phyloP scores from a whole-genome alignment of 148 eudicot genomes.

The Mesembryanthemum crystallinum region DNA sequence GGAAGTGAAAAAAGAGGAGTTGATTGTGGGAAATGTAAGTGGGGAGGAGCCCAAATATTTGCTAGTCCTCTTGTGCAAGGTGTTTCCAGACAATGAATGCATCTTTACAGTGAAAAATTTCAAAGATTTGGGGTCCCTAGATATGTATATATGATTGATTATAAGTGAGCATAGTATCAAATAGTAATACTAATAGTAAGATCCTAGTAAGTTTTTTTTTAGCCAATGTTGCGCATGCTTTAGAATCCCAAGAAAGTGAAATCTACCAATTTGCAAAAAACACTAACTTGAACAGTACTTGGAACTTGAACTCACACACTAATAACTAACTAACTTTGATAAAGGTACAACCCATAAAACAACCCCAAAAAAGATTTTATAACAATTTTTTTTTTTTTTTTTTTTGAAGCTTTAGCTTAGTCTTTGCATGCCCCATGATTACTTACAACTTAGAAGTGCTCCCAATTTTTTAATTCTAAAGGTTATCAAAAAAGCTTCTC shows the following conservation, averaged over 20 bases:
- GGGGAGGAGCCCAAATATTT: constrained; percentile 15
- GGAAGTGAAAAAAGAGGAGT: not conserved
- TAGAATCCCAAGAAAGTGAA: constrained; percentile 67
- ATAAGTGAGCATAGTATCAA: not conserved
- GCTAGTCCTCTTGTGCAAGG: constrained; percentile 24
- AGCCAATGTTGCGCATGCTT: constrained; percentile 61
- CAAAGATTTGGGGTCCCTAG: constrained; percentile 7
- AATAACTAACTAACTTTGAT: constrained; percentile 12
- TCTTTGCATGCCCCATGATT: constrained; percentile 25
- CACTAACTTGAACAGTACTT: constrained; percentile 26
- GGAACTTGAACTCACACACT: constrained; percentile 46
- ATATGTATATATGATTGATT: constrained; percentile 17
- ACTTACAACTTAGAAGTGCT: constrained; percentile 23
- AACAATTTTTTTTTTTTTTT: not conserved
- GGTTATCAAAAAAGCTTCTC: constrained; percentile 14
- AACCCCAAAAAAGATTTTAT: constrained; percentile 18
- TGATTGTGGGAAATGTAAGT: constrained; percentile 8
- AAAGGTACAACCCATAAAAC: constrained; percentile 22
- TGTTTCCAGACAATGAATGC: constrained; percentile 32
- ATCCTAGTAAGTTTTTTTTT: constrained; percentile 21
- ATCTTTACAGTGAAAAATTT: constrained; percentile 35
- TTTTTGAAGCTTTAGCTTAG: constrained; percentile 6
- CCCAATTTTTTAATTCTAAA: constrained; percentile 19
- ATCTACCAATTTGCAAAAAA: constrained; percentile 25
- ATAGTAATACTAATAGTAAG: constrained; percentile 18